These are phyloP conservation scores for Tephrocybe rancida DNA, from an alignment of 768 basidiomycete genomes.

Conservation along the genomic window DNA sequence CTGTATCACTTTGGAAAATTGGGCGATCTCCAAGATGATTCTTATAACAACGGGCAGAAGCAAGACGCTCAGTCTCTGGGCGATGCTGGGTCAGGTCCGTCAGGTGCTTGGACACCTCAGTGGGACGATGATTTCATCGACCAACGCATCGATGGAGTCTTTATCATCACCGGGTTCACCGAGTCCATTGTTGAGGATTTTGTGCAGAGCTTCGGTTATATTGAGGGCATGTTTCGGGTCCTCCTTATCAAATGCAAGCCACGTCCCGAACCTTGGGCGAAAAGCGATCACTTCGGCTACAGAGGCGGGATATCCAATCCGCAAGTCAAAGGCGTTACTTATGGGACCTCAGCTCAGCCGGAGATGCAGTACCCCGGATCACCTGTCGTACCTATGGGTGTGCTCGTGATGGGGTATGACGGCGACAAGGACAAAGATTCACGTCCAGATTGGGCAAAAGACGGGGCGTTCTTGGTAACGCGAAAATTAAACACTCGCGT, in stretches of 20 bases:
- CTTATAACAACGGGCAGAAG: neutral
- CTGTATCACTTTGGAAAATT: constrained; percentile 9
- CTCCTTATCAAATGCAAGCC: constrained; percentile 9
- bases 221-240: constrained; percentile 9
- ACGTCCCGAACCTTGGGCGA: neutral
- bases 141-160: too few relatives aligned
- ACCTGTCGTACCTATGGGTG: constrained; percentile 10
- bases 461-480: constrained; percentile 14
- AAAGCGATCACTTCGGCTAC: constrained; percentile 18
- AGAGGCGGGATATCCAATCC: constrained; percentile 16
- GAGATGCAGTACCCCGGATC: constrained; percentile 14
- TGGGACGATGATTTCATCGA: too few relatives aligned
- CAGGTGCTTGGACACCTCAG: too few relatives aligned
- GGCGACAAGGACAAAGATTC: constrained; percentile 16
- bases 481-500: constrained; percentile 15
- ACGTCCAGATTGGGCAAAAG: constrained; percentile 15
- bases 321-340: constrained; percentile 13
- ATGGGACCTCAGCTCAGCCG: neutral
- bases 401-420: constrained; percentile 18
- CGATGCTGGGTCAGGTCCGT: too few relatives aligned
- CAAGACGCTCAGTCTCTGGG: too few relatives aligned
- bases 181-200: neutral
- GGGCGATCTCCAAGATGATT: constrained; percentile 13
- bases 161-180: too few relatives aligned
- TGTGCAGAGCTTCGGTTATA: neutral